phyloP scores from a whole-genome alignment of 371 early-diverging fungal genomes.

The Batkoa obscura region DNA sequence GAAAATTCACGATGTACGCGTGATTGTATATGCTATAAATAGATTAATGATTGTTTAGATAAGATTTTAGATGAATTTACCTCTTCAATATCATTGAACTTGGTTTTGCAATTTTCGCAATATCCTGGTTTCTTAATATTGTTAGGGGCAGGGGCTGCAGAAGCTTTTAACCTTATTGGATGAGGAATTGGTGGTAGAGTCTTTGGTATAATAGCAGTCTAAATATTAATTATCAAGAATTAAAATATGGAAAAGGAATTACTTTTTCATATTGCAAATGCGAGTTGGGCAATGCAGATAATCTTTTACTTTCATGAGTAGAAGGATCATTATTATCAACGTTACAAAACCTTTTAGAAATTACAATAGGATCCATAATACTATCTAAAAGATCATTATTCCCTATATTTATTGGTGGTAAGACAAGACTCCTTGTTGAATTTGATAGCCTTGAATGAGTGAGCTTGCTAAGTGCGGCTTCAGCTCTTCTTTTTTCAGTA shows the following conservation, averaged over 20 bases:
- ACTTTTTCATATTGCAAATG: neutral
- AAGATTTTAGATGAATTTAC: neutral
- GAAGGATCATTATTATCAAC: neutral
- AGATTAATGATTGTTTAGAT: no score
- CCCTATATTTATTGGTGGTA: no score
- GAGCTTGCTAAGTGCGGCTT: no score
- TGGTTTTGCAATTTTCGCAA: constrained; percentile 6
- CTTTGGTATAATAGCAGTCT: neutral
- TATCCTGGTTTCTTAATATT: constrained; percentile 7
- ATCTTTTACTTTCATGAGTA: neutral
- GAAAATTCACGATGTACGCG: constrained; percentile 1
- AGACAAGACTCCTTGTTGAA: no score
- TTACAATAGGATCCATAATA: neutral
- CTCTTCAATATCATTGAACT: constrained; percentile 6
- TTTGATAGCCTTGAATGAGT: no score
- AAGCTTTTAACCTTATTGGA: neutral
- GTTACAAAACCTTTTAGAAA: neutral
- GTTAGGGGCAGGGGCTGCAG: neutral
- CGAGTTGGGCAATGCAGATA: neutral
- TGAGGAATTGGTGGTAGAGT: neutral
- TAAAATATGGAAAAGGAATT: neutral
- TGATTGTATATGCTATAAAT: neutral
- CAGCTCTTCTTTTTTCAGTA: no score
- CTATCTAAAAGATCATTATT: no score
- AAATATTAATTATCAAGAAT: neutral